Evolutionary conservation across 768 basidiomycete genomes (phyloP).

Genomic region (Termitomyces sp.): DNA sequence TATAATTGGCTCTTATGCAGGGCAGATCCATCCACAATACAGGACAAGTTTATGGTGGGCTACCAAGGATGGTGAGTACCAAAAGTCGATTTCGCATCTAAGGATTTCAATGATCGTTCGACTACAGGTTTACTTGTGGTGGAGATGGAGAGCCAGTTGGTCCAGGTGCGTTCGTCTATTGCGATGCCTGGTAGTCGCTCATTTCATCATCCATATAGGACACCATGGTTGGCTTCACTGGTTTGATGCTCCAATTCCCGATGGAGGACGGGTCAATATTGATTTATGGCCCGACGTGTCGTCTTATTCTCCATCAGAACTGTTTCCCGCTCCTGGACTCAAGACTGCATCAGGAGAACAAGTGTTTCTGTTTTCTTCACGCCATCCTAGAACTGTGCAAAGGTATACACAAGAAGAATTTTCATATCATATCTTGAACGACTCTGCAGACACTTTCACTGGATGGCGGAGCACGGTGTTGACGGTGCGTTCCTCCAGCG

Average conservation of each 20-base stretch:
- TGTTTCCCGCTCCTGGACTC: constrained; percentile 66
- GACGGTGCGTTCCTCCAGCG: constrained; percentile 82
- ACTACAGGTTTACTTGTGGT: constrained; percentile 61
- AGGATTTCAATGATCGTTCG: neutral
- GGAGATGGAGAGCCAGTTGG: constrained; percentile 66
- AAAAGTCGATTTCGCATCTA: neutral
- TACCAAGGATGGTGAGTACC: constrained; percentile 77
- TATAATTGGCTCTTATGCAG: constrained; percentile 22
- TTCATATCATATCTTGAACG: constrained; percentile 1
- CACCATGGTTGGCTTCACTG: constrained; percentile 90
- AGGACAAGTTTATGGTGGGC: constrained; percentile 79
- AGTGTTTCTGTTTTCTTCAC: constrained; percentile 71
- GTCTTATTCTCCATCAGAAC: constrained; percentile 62
- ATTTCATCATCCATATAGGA: constrained; percentile 23
- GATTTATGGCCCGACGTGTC: constrained; percentile 82
- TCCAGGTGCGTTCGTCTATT: constrained; percentile 36
- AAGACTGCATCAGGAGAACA: constrained; percentile 50
- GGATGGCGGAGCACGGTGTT: constrained; percentile 81
- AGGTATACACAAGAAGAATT: constrained; percentile 25
- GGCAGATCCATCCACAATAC: constrained; percentile 71
- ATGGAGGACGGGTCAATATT: constrained; percentile 65
- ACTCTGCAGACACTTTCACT: constrained; percentile 55
- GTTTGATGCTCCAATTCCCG: constrained; percentile 63
- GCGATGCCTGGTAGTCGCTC: neutral
- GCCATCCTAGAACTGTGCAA: constrained; percentile 68